Conservation (phyloP, 768 basidiomycete genomes). For the Phanerochaete carnosa region DNA sequence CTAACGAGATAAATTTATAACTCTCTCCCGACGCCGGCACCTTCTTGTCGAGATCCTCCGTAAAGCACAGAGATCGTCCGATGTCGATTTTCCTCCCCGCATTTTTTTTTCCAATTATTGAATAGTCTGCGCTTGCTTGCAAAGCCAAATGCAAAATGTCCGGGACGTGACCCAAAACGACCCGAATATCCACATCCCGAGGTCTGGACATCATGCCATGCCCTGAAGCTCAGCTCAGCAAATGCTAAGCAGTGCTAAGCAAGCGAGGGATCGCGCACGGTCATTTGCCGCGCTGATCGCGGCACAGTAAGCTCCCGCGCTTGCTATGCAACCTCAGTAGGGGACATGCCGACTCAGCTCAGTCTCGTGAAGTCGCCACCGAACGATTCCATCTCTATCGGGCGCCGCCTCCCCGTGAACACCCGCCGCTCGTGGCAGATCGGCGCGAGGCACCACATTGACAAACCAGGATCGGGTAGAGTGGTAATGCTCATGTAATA, state of each 20-base stretch:
- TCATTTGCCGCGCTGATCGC: too few species aligned
- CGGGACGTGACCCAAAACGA: too few species aligned
- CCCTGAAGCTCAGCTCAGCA: background rate
- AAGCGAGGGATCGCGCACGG: background rate
- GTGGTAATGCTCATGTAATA: background rate
- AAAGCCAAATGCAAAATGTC: too few species aligned
- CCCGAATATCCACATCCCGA: too few species aligned
- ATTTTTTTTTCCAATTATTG: background rate
- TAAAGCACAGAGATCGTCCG: background rate
- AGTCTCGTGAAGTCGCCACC: background rate
- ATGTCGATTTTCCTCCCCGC: background rate
- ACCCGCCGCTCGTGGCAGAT: background rate
- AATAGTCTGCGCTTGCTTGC: too few species aligned
- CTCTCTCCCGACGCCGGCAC: background rate
- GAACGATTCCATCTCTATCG: background rate
- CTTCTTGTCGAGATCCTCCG: background rate
- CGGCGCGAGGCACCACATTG: background rate
- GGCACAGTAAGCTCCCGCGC: background rate
- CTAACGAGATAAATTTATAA: background rate
- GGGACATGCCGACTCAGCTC: background rate
- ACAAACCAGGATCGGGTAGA: background rate
- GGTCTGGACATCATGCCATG: too few species aligned
- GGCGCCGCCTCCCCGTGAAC: background rate
- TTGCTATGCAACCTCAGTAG: background rate
- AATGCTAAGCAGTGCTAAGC: background rate